Percentiles rank a stretch among this genome's conserved stretches.
phyloP scores from a whole-genome alignment of 1,284 basidiomycete genomes.

The Wallemia ichthyophaga region DNA sequence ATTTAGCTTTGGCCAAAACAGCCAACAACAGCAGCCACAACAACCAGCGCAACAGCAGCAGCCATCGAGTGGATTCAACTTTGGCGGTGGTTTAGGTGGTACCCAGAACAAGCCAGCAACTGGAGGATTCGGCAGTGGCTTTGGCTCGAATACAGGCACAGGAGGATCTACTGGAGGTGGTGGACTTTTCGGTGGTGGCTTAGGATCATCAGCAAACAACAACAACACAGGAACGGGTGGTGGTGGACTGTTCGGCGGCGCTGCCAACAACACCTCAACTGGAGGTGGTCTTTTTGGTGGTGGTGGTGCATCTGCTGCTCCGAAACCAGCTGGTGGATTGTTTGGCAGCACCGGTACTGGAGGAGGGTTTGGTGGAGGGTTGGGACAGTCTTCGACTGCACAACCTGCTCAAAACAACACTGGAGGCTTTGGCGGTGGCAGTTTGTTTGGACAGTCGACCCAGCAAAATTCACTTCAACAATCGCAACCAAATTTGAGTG shows the following conservation, averaged over 20 bases:
- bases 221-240: slow-evolving; percentile 8
- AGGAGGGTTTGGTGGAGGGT: slow-evolving; percentile 7
- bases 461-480: slow-evolving; percentile 11
- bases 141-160: background rate
- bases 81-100: slow-evolving; percentile 9
- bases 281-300: slow-evolving; percentile 9
- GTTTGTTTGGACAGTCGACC: slow-evolving; percentile 21
- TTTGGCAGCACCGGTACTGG: slow-evolving; percentile 4
- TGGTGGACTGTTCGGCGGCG: slow-evolving; percentile 7
- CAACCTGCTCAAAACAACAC: slow-evolving; percentile 13
- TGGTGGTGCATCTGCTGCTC: slow-evolving; percentile 6
- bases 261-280: slow-evolving; percentile 4
- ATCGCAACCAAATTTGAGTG: slow-evolving; percentile 26
- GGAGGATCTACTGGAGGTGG: background rate
- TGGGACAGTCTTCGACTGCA: slow-evolving; percentile 9
- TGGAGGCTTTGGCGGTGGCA: slow-evolving; percentile 15
- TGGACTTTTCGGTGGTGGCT: slow-evolving; percentile 10
- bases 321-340: slow-evolving; percentile 9
- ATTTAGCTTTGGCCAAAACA: slow-evolving; percentile 6
- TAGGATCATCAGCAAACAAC: slow-evolving; percentile 7
- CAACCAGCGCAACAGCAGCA: slow-evolving; percentile 13
- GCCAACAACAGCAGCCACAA: slow-evolving; percentile 12
- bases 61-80: slow-evolving; percentile 12
- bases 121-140: background rate
- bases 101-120: background rate